Percentiles rank a stretch among this genome's conserved stretches.
phyloP scores from a whole-genome alignment of 768 basidiomycete genomes.

The Xerocomus spinulosus region DNA sequence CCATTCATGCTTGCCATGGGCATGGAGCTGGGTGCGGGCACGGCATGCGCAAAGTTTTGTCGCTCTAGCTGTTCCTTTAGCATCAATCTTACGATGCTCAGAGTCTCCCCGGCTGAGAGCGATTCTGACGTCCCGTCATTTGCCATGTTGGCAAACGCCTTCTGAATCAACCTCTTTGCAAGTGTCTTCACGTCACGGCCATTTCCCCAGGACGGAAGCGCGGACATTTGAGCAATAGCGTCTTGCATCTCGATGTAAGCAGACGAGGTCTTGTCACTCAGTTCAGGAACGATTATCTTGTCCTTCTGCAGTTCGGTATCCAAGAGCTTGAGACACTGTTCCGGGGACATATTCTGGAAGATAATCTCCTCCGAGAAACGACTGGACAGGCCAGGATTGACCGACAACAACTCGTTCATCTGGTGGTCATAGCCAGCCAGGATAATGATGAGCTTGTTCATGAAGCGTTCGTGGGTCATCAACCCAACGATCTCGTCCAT shows the following conservation, averaged over 20 bases:
- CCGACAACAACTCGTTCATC: constrained; percentile 55
- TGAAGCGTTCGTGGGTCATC: constrained; percentile 55
- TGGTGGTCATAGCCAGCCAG: constrained; percentile 69
- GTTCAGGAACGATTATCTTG: constrained; percentile 34
- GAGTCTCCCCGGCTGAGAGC: constrained; percentile 27
- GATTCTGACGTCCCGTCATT: constrained; percentile 14
- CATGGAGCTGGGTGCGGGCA: neutral
- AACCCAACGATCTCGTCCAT: constrained; percentile 69
- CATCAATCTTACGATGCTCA: constrained; percentile 24
- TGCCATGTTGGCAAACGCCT: constrained; percentile 33
- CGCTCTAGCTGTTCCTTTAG: constrained; percentile 22
- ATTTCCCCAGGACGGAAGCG: constrained; percentile 61
- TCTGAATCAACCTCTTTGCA: constrained; percentile 43
- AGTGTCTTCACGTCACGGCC: constrained; percentile 60
- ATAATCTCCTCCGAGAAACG: constrained; percentile 62
- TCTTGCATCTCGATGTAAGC: constrained; percentile 31
- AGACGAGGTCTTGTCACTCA: constrained; percentile 19
- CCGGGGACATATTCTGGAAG: constrained; percentile 52
- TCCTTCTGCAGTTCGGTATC: constrained; percentile 43
- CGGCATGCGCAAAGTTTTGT: constrained; percentile 6
- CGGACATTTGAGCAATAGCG: constrained; percentile 39
- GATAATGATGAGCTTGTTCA: constrained; percentile 60
- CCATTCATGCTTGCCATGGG: constrained; percentile 22
- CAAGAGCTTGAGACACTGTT: constrained; percentile 50
- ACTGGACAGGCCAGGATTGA: constrained; percentile 65